phyloP scores from a whole-genome alignment of 208 protist species.

The Trypanosoma congolense region DNA sequence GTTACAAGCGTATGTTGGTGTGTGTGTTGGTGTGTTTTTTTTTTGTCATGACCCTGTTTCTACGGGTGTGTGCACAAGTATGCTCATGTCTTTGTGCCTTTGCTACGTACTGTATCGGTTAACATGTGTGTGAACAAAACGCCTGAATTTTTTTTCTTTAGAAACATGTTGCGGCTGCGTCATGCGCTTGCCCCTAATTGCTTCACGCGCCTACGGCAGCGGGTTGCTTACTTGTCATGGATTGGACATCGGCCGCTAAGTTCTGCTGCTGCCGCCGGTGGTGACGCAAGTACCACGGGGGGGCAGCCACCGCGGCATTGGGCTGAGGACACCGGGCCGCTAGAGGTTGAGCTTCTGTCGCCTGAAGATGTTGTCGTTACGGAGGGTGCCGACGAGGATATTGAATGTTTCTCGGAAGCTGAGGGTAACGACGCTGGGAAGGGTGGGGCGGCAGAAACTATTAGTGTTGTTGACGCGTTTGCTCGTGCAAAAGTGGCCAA shows the following conservation, averaged over 20 bases:
- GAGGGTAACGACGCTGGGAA: conserved; percentile 2
- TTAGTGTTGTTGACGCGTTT: conserved; percentile 57
- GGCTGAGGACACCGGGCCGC: conserved; percentile 1
- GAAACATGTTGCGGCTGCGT: no score
- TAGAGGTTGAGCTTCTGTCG: conserved; percentile 23
- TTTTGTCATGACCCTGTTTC: no score
- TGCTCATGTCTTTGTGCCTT: no score
- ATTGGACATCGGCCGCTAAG: neutral
- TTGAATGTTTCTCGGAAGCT: conserved; percentile 1
- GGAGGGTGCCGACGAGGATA: conserved; percentile 4
- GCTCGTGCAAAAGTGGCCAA: conserved; percentile 70
- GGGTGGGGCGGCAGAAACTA: conserved; percentile 29
- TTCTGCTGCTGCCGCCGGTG: neutral
- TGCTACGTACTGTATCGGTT: no score
- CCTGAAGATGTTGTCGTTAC: conserved; percentile 8
- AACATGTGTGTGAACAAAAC: no score
- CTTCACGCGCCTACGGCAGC: neutral
- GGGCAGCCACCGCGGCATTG: neutral
- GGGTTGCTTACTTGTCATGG: neutral
- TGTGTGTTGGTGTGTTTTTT: no score
- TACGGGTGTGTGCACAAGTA: no score
- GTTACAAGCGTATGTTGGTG: no score
- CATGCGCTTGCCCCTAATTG: no score
- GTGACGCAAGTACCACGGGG: neutral
- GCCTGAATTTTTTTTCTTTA: no score